These are phyloP conservation scores for Hirschfeldia incana DNA, from an alignment of 345 rosid species.

Conservation along the genomic window DNA sequence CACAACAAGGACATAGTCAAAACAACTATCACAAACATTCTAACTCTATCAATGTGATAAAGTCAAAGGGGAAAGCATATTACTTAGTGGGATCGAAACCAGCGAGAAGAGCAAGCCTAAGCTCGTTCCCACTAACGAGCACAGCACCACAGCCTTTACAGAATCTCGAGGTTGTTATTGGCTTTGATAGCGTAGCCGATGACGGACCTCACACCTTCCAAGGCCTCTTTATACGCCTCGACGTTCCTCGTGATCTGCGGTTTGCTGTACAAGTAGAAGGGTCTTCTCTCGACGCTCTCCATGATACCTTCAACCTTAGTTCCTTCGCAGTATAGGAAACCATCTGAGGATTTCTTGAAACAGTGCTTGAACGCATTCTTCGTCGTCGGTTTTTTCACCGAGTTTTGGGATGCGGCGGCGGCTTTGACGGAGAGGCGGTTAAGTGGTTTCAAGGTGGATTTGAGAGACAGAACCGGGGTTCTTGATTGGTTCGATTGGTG, in stretches of 20 bases:
- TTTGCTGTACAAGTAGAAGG: constrained; percentile 86
- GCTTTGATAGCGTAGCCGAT: constrained; percentile 96
- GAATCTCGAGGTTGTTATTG: constrained; percentile 83
- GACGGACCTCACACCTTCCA: constrained; percentile 65
- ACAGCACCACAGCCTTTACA: constrained; percentile 96
- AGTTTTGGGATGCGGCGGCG: constrained; percentile 52
- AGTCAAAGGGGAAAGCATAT: too few species aligned
- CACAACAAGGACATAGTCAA: not conserved
- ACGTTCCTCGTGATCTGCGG: constrained; percentile 85
- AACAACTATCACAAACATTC: too few species aligned
- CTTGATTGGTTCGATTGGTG: constrained; percentile 43
- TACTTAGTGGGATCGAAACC: constrained; percentile 74
- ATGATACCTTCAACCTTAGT: constrained; percentile 78
- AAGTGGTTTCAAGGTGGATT: constrained; percentile 27
- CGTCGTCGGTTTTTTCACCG: constrained; percentile 38
- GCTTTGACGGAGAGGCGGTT: constrained; percentile 54
- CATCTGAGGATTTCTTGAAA: constrained; percentile 76
- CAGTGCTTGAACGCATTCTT: constrained; percentile 61
- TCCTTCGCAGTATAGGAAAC: constrained; percentile 83
- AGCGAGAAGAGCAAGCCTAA: constrained; percentile 80
- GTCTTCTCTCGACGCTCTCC: constrained; percentile 78
- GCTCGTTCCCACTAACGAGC: constrained; percentile 93
- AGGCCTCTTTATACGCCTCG: constrained; percentile 74
- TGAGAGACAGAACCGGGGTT: constrained; percentile 45
- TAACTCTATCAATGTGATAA: too few species aligned